phyloP scores from a whole-genome alignment of 2,329 filamentous ascomycete genomes.

The Eurotiales sp. region DNA sequence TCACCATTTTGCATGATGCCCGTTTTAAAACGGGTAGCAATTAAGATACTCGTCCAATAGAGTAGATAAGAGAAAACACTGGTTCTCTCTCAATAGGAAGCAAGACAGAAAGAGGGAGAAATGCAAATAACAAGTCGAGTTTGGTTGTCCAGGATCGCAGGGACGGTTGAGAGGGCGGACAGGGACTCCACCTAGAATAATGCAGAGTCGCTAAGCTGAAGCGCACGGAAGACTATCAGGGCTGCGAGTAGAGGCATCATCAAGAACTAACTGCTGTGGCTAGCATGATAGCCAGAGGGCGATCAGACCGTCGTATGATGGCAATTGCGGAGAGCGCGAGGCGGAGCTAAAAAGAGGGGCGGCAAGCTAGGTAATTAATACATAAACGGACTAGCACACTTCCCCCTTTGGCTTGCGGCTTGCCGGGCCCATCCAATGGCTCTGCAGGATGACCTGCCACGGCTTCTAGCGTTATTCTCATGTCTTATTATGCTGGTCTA shows the following conservation, averaged over 20 bases:
- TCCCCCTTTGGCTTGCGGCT: not conserved
- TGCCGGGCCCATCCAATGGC: not conserved
- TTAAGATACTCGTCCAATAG: slow-evolving; percentile 14
- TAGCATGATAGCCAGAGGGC: not conserved
- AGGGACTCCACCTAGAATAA: not conserved
- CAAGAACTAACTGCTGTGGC: no score
- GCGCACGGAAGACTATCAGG: not conserved
- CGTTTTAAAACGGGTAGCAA: no score
- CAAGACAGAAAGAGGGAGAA: not conserved
- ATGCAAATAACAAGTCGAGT: no score
- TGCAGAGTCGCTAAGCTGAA: slow-evolving; percentile 3
- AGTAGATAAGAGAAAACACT: not conserved
- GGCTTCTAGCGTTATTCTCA: no score
- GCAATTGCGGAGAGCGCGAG: not conserved
- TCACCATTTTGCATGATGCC: slow-evolving; percentile 35
- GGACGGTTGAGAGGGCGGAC: no score
- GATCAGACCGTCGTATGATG: slow-evolving; percentile 10
- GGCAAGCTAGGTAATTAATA: not conserved
- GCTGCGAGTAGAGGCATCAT: not conserved
- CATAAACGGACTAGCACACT: not conserved
- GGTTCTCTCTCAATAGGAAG: not conserved
- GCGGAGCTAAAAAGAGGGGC: slow-evolving; percentile 2
- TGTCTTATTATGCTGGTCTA: no score
- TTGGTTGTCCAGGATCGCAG: no score
- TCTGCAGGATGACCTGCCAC: not conserved